Percentiles rank a stretch among this genome's conserved stretches.
phyloP scores from a whole-genome alignment of 179 eudicot species.

The Nepenthes alata region DNA sequence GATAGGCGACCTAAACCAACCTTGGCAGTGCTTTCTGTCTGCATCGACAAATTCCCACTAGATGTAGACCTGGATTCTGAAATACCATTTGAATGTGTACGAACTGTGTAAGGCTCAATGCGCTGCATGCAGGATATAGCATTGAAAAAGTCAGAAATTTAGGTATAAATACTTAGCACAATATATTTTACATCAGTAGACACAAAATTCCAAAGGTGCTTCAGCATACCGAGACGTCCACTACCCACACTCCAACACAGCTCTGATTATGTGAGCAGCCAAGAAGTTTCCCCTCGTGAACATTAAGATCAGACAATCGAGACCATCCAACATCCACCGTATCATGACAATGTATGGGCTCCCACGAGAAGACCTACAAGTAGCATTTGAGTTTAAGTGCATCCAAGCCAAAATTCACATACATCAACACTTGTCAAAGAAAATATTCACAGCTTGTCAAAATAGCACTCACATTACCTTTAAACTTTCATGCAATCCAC shows the following conservation, averaged over 20 bases:
- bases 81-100: conserved; percentile 41
- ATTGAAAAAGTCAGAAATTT: conserved; percentile 4
- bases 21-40: conserved; percentile 50
- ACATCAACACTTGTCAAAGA: not conserved
- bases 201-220: not conserved
- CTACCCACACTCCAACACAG: conserved; percentile 99
- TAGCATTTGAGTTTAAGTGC: conserved; percentile 5
- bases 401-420: not conserved
- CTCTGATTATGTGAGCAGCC: conserved; percentile 97
- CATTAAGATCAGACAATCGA: conserved; percentile 80
- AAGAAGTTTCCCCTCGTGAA: conserved; percentile 96
- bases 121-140: conserved; percentile 40
- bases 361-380: conserved; percentile 84
- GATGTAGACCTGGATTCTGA: conserved; percentile 45
- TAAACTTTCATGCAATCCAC: conserved; percentile 88
- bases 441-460: not conserved
- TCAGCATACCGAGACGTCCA: conserved; percentile 71
- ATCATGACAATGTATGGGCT: conserved; percentile 85
- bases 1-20: conserved; percentile 52
- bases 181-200: conserved; percentile 3
- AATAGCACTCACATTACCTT: conserved; percentile 32
- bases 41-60: conserved; percentile 34
- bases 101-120: conserved; percentile 68
- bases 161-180: not conserved
- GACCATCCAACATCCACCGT: conserved; percentile 98